Percentiles rank a stretch among this genome's conserved stretches.
phyloP scores from a whole-genome alignment of 306 rosid genomes.

The Medicago lupulina region DNA sequence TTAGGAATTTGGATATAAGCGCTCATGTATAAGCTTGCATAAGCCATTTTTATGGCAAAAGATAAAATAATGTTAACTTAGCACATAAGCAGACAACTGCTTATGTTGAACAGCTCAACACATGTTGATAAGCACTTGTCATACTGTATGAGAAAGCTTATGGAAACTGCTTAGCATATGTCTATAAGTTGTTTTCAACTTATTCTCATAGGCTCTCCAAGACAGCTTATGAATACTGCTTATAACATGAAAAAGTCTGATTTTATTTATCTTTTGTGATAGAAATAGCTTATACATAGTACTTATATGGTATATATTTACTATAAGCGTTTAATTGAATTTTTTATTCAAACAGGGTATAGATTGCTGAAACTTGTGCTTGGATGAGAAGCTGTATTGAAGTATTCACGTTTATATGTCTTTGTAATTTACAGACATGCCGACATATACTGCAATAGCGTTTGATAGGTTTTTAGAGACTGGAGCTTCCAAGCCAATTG shows the following conservation, averaged over 20 bases:
- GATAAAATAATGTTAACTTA: no score
- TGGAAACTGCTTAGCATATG: neutral
- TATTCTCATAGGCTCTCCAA: neutral
- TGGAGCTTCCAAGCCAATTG: slow-evolving; percentile 70
- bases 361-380: neutral
- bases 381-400: slow-evolving; percentile 25
- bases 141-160: neutral
- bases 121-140: neutral
- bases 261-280: neutral
- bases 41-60: no score
- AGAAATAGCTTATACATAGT: neutral
- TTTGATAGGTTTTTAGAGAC: slow-evolving; percentile 88
- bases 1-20: slow-evolving; percentile 7
- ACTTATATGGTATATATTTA: neutral
- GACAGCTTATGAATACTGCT: neutral
- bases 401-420: slow-evolving; percentile 21
- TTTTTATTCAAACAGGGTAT: neutral
- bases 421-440: slow-evolving; percentile 74
- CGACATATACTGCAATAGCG: slow-evolving; percentile 79
- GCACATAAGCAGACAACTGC: no score
- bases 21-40: no score
- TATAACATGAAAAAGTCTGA: neutral
- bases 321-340: neutral
- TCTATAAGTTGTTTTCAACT: neutral
- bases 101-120: no score